Evolutionary conservation across 768 basidiomycete genomes (phyloP).

Genomic region (Kwoniella sp.): DNA sequence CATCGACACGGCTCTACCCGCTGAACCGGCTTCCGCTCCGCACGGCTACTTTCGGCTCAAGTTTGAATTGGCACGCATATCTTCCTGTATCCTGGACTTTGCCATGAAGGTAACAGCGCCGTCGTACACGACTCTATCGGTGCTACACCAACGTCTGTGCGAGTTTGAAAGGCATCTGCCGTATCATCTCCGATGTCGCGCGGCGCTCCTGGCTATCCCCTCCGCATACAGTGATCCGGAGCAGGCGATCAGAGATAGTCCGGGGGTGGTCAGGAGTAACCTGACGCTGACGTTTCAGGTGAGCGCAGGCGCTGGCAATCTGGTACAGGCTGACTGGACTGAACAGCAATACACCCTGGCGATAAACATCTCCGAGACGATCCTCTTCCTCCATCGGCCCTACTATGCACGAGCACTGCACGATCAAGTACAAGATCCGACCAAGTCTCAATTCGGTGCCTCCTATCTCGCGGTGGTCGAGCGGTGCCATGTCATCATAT

Average conservation of each 20-base stretch:
- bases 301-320: neutral
- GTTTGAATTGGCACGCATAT: neutral
- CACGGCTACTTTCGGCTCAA: neutral
- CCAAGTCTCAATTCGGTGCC: constrained; percentile 7
- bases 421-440: constrained; percentile 12
- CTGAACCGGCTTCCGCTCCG: neutral
- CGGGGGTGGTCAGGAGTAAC: constrained; percentile 1
- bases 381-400: constrained; percentile 20
- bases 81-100: neutral
- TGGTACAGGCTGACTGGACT: neutral
- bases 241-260: neutral
- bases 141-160: constrained; percentile 3
- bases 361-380: constrained; percentile 15
- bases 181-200: constrained; percentile 19
- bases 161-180: constrained; percentile 12
- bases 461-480: constrained; percentile 19
- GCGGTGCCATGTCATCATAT: constrained; percentile 21
- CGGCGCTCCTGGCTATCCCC: constrained; percentile 10
- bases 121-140: neutral
- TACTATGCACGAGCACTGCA: constrained; percentile 18
- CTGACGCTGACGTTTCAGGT: constrained; percentile 8
- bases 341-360: constrained; percentile 20
- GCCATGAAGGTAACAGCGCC: neutral
- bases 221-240: constrained; percentile 13
- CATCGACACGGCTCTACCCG: constrained; percentile 10